These are phyloP conservation scores for Neonothopanus nambi DNA, from an alignment of 1,284 basidiomycete species.

Conservation along the genomic window DNA sequence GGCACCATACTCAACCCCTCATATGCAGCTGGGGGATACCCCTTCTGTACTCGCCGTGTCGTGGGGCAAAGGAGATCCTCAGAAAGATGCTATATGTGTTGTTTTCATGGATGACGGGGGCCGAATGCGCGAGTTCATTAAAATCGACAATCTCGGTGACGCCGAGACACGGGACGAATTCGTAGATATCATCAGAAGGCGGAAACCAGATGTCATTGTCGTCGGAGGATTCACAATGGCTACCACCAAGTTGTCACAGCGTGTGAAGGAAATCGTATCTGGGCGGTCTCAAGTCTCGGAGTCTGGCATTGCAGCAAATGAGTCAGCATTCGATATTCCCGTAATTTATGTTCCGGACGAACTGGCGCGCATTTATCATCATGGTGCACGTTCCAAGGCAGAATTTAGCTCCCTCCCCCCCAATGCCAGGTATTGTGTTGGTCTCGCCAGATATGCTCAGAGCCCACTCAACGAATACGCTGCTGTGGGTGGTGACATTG, in stretches of 20 bases:
- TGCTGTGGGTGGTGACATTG: constrained; percentile 80
- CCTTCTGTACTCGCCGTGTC: constrained; percentile 91
- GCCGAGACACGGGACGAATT: constrained; percentile 72
- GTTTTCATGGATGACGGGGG: constrained; percentile 89
- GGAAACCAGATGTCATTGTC: constrained; percentile 87
- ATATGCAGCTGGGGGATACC: constrained; percentile 68
- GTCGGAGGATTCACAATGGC: constrained; percentile 88
- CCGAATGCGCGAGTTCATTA: constrained; percentile 84
- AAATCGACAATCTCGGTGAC: constrained; percentile 86
- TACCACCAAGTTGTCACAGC: constrained; percentile 71
- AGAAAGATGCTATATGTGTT: constrained; percentile 84
- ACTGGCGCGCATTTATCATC: constrained; percentile 92
- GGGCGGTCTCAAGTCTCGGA: constrained; percentile 21
- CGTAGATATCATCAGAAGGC: constrained; percentile 76
- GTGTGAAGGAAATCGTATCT: constrained; percentile 54
- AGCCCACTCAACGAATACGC: constrained; percentile 94
- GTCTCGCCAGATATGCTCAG: constrained; percentile 91
- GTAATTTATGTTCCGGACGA: constrained; percentile 90
- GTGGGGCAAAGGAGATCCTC: constrained; percentile 93
- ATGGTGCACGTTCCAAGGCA: constrained; percentile 81
- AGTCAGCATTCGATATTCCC: constrained; percentile 59
- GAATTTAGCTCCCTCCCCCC: constrained; percentile 85
- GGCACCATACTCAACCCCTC: constrained; percentile 69
- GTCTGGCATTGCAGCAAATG: constrained; percentile 26
- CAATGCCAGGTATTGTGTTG: constrained; percentile 93